These are phyloP conservation scores for Aspergillus puulaauensis DNA, from an alignment of 2,329 filamentous ascomycete genomes.

Conservation along the genomic window DNA sequence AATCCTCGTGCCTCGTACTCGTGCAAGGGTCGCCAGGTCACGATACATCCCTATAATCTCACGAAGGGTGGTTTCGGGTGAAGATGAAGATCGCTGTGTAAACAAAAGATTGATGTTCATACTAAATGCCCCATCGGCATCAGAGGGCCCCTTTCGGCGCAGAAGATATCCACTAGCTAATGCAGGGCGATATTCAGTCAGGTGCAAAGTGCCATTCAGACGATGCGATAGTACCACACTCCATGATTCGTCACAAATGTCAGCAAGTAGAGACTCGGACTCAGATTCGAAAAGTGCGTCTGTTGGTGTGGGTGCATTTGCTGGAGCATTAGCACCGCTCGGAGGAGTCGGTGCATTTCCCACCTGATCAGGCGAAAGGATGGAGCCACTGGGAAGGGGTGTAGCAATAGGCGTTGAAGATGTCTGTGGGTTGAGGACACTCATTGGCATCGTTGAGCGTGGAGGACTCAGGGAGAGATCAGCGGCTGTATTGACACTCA, in stretches of 20 bases:
- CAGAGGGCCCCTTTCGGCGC: conserved; percentile 42
- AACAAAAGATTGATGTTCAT: conserved; percentile 45
- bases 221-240: conserved; percentile 55
- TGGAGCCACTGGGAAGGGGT: conserved; percentile 34
- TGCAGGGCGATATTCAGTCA: conserved; percentile 44
- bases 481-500: conserved; percentile 35
- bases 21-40: conserved; percentile 44
- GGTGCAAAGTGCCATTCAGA: conserved; percentile 40
- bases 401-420: conserved; percentile 41
- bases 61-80: conserved; percentile 38
- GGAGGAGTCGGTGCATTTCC: conserved; percentile 40
- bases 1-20: conserved; percentile 42
- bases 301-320: conserved; percentile 38
- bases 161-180: conserved; percentile 49
- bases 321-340: conserved; percentile 30
- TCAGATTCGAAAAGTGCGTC: conserved; percentile 46
- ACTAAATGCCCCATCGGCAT: conserved; percentile 42
- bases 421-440: conserved; percentile 31
- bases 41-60: conserved; percentile 47
- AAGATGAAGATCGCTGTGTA: conserved; percentile 27
- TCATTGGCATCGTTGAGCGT: conserved; percentile 31
- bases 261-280: conserved; percentile 56
- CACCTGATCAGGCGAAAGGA: conserved; percentile 45
- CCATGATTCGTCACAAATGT: conserved; percentile 62
- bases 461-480: conserved; percentile 37